Conservation (phyloP, 805 yeast species). For the Schwanniomyces pseudopolymorphus region DNA sequence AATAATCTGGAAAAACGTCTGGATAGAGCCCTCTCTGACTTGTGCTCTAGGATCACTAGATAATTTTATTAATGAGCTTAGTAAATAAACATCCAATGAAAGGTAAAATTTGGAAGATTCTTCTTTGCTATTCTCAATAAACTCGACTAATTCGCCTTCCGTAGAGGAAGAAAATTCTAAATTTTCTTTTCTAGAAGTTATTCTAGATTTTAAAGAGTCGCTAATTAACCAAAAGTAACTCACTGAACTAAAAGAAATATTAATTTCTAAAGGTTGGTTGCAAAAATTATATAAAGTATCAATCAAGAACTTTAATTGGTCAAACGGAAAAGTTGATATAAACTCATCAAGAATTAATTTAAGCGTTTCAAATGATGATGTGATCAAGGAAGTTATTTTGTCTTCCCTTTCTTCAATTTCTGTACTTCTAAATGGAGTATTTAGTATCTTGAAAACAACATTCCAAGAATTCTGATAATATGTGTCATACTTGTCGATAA, state of each 20-base stretch:
- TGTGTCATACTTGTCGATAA: slow-evolving; percentile 78
- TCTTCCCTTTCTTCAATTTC: slow-evolving; percentile 30
- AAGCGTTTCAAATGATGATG: slow-evolving; percentile 76
- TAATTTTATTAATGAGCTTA: slow-evolving; percentile 60
- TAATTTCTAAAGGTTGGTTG: slow-evolving; percentile 68
- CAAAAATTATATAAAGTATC: slow-evolving; percentile 74
- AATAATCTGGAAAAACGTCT: slow-evolving; percentile 80
- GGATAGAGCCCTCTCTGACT: slow-evolving; percentile 86
- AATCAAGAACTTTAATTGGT: slow-evolving; percentile 62
- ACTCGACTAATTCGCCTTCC: slow-evolving; percentile 8
- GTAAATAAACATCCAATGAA: slow-evolving; percentile 43
- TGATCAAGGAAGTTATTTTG: slow-evolving; percentile 52
- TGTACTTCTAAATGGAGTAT: slow-evolving; percentile 51
- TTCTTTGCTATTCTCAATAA: slow-evolving; percentile 6
- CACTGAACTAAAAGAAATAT: slow-evolving; percentile 86
- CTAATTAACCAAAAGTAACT: slow-evolving; percentile 92
- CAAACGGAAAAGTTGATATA: slow-evolving; percentile 64
- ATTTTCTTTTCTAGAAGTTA: slow-evolving; percentile 1
- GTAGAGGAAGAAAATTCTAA: neutral
- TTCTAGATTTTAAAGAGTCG: slow-evolving; percentile 51
- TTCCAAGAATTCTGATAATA: slow-evolving; percentile 69
- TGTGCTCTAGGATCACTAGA: slow-evolving; percentile 69
- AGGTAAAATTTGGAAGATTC: slow-evolving; percentile 10
- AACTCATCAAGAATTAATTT: slow-evolving; percentile 87
- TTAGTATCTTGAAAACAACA: slow-evolving; percentile 59